Evolutionary conservation across 2,329 filamentous ascomycete species (phyloP), one percentile per base, ranked within the genome.

Genomic region (Leptographium galeiforme): DNA sequence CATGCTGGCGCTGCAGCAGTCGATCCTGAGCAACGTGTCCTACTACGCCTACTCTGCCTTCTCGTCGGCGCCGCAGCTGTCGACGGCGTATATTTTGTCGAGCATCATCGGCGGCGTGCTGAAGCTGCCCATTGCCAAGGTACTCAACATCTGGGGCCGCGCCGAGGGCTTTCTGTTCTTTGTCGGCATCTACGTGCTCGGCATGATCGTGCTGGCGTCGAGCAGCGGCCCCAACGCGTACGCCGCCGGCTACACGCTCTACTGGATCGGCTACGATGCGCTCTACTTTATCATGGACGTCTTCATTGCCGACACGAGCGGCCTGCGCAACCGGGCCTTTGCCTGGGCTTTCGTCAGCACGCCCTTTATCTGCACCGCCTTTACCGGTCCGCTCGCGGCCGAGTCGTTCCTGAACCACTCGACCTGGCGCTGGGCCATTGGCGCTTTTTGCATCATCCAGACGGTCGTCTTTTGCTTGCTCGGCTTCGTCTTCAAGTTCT

Each of bases 391-490:
- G 0, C 76, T 73, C 32, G 75, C 82, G 50, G 75, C 76, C 0
- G 68, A 77, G 12, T 65, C 68, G 1, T 74, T 83, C 51, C 67
- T 78, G 19, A 56, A 64, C 8, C 66, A 73, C n/a, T 67, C 73
- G 6, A 77, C 75, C 48, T 87, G 78, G 77, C 73, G 82, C 53
- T 87, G 83, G 84, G 82, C 76, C 6, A 82, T 82, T 57, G 83
- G 82, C 48, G 72, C 78, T 56, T 86, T 80, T 66, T 71, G 76
- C 54, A 82, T 87, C 59, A 75, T 87, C 57, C 66, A 78, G 11
- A 81, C 81, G 1, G 67, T 77, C 34, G 74, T 82, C 50, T 77
- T 77, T 53, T 57, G 75, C 16, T 82, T 83, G 0, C 70, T 86
- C 2, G 72, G 75, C 45, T 59, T 70, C 25, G 67, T 84, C 14